These are phyloP conservation scores for Leccinellum rugosiceps DNA, from an alignment of 768 basidiomycete genomes.

Conservation along the genomic window DNA sequence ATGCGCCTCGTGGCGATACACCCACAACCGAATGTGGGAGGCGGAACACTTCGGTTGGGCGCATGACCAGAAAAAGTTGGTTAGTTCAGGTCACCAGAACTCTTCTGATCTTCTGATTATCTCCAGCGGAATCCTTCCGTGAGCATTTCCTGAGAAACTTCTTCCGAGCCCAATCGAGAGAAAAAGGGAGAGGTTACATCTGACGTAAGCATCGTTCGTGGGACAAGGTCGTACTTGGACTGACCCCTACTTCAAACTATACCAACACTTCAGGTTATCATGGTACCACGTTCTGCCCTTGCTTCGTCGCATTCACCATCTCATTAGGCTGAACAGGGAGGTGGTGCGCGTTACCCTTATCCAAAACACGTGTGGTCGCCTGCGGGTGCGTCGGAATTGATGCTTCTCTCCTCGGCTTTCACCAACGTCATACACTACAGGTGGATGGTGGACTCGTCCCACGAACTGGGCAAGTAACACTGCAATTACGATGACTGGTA, in stretches of 20 bases:
- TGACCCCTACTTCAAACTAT: no score
- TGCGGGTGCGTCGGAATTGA: constrained; percentile 51
- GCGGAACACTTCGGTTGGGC: not conserved
- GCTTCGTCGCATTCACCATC: not conserved
- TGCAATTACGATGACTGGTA: constrained; percentile 64
- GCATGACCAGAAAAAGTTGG: not conserved
- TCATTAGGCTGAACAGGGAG: constrained; percentile 50
- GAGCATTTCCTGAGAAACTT: not conserved
- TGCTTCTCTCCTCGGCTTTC: not conserved
- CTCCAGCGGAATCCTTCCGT: constrained; percentile 6
- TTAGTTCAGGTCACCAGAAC: not conserved
- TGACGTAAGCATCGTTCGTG: not conserved
- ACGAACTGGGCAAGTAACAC: constrained; percentile 90
- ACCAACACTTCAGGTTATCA: not conserved
- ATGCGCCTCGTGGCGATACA: constrained; percentile 1
- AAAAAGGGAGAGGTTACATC: not conserved
- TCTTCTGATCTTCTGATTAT: constrained; percentile 5
- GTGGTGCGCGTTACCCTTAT: constrained; percentile 85
- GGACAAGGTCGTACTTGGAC: no score
- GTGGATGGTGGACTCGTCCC: constrained; percentile 95
- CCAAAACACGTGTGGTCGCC: constrained; percentile 96
- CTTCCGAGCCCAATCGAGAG: not conserved
- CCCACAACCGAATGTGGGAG: constrained; percentile 5
- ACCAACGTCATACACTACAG: constrained; percentile 41
- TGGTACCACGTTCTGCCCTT: constrained; percentile 8